Conservation (phyloP, 768 basidiomycete genomes). For the Grammothele lineata region DNA sequence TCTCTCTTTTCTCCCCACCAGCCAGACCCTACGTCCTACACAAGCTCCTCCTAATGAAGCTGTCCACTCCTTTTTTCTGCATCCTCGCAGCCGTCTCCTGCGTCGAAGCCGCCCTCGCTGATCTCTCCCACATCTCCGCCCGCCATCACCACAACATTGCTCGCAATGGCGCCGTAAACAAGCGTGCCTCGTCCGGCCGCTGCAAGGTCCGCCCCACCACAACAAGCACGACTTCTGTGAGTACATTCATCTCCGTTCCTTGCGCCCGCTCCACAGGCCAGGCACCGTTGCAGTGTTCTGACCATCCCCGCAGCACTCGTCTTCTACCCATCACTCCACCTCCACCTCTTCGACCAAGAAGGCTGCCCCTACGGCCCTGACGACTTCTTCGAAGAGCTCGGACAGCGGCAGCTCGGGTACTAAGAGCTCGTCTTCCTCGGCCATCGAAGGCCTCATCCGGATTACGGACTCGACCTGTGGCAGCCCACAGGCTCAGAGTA, state of each 20-base stretch:
- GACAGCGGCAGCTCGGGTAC: background rate
- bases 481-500: constrained; percentile 46
- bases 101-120: constrained; percentile 33
- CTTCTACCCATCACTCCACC: constrained; percentile 3
- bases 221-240: background rate
- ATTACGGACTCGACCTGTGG: constrained; percentile 40
- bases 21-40: constrained; percentile 10
- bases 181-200: constrained; percentile 6
- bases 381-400: constrained; percentile 1
- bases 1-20: background rate
- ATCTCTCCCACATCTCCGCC: constrained; percentile 27
- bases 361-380: constrained; percentile 3
- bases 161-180: background rate
- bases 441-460: constrained; percentile 29
- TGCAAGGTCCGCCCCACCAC: constrained; percentile 6
- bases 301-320: background rate
- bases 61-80: constrained; percentile 37
- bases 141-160: constrained; percentile 4
- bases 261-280: background rate
- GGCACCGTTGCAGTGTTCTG: too few relatives aligned
- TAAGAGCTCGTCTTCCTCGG: constrained; percentile 1
- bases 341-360: constrained; percentile 6
- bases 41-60: constrained; percentile 36
- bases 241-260: too few relatives aligned
- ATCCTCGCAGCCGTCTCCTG: constrained; percentile 24